Evolutionary conservation across 23 red algal species (phyloP).

Genomic region (Cyanidiococcus yangmingshanensis): DNA sequence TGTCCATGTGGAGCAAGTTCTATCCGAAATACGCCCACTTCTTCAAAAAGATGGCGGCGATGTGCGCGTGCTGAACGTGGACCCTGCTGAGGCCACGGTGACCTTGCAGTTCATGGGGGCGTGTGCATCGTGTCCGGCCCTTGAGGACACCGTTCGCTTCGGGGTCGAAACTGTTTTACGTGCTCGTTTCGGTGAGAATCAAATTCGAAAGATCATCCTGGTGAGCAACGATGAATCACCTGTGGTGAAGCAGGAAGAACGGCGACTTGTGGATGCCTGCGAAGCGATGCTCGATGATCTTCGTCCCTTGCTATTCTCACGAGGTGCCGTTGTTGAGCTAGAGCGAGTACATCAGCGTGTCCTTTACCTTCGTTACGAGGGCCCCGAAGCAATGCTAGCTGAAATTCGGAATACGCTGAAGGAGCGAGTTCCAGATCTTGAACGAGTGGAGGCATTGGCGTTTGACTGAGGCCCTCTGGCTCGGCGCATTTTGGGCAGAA

Average conservation of each 20-base stretch:
- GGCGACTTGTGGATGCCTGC: background rate
- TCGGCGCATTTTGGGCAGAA: too few relatives aligned
- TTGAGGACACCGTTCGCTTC: conserved; percentile 67
- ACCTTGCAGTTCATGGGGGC: conserved; percentile 60
- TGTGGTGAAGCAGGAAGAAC: conserved; percentile 15
- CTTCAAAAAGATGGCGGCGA: conserved; percentile 83
- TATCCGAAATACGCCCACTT: conserved; percentile 70
- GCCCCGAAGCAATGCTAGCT: conserved; percentile 38
- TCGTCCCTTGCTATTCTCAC: conserved; percentile 31
- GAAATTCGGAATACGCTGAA: conserved; percentile 33
- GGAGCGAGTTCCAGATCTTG: conserved; percentile 39
- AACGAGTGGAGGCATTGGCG: background rate
- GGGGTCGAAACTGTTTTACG: conserved; percentile 64
- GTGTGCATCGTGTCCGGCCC: conserved; percentile 61
- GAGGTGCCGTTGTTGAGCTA: conserved; percentile 35
- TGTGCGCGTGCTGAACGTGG: conserved; percentile 50
- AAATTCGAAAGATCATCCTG: conserved; percentile 21
- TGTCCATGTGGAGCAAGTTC: conserved; percentile 33
- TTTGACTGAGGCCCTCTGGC: too few relatives aligned
- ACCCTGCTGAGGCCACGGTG: conserved; percentile 27
- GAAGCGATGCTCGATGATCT: conserved; percentile 42
- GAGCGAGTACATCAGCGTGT: conserved; percentile 32
- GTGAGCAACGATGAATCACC: conserved; percentile 14
- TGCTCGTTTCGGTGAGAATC: conserved; percentile 36
- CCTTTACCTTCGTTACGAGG: conserved; percentile 30